Conservation (phyloP, 2,329 filamentous ascomycete genomes). For the Ascochyta pisi region DNA sequence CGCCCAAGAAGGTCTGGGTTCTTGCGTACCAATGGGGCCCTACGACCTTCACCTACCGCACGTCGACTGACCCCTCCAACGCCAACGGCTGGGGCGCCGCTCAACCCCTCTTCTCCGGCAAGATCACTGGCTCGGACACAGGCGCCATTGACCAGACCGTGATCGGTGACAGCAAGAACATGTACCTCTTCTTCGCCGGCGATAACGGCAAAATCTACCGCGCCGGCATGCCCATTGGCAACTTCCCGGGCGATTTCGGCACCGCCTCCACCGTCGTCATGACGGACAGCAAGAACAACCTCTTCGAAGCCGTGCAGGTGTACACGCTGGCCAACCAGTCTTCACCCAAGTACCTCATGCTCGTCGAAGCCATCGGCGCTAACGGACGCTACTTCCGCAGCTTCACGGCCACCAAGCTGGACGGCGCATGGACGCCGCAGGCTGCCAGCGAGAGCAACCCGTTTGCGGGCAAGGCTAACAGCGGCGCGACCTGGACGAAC, state of each 20-base stretch:
- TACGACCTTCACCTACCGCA: constrained; percentile 66
- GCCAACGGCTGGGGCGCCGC: constrained; percentile 63
- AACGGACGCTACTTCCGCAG: constrained; percentile 71
- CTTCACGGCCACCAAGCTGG: constrained; percentile 65
- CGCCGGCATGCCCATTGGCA: constrained; percentile 66
- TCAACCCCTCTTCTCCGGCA: constrained; percentile 64
- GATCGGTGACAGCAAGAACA: constrained; percentile 66
- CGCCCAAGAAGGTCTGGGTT: constrained; percentile 68
- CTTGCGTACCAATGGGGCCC: constrained; percentile 71
- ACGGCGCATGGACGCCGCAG: constrained; percentile 65
- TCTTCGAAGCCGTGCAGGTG: constrained; percentile 72
- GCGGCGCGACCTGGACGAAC: constrained; percentile 69
- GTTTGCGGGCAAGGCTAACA: constrained; percentile 72
- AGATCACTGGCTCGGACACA: constrained; percentile 59
- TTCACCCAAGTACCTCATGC: constrained; percentile 66
- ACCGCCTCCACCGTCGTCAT: constrained; percentile 58
- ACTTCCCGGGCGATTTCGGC: constrained; percentile 69
- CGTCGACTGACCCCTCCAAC: constrained; percentile 64
- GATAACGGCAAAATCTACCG: constrained; percentile 73
- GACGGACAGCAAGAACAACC: constrained; percentile 61
- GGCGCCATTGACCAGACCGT: constrained; percentile 69
- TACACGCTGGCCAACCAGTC: constrained; percentile 64
- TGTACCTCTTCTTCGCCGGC: constrained; percentile 73
- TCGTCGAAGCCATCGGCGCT: constrained; percentile 67
- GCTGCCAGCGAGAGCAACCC: constrained; percentile 63